A percentile compares a stretch with the other conserved stretches of the same genome.
These are phyloP conservation scores for Phytophthora chlamydospora DNA, from an alignment of 352 stramenopile species.

Conservation along the genomic window DNA sequence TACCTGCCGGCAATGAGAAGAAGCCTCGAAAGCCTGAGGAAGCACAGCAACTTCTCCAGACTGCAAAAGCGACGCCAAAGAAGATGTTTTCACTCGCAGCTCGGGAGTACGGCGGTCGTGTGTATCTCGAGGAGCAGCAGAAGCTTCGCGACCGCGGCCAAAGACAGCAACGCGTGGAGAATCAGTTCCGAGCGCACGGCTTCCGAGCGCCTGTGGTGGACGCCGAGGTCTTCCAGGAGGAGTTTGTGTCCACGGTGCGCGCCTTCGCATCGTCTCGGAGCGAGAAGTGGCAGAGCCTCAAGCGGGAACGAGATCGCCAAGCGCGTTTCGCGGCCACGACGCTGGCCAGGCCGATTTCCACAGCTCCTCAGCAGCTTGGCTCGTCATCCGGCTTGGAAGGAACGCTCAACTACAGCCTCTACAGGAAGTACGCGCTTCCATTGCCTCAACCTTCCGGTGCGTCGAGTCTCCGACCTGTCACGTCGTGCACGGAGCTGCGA, in stretches of 20 bases:
- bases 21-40: conserved; percentile 23
- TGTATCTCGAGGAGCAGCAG: conserved; percentile 42
- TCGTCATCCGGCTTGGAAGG: conserved; percentile 1
- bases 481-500: conserved; percentile 40
- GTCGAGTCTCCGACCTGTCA: conserved; percentile 26
- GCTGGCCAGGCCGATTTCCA: conserved; percentile 48
- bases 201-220: conserved; percentile 42
- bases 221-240: conserved; percentile 59
- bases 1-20: conserved; percentile 2
- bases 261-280: conserved; percentile 46
- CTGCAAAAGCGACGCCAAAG: conserved; percentile 37
- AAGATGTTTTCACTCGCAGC: conserved; percentile 62
- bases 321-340: conserved; percentile 42
- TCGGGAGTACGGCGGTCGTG: conserved; percentile 51
- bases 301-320: conserved; percentile 53
- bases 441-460: conserved; percentile 7
- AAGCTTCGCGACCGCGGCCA: conserved; percentile 42
- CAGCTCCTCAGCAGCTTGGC: conserved; percentile 8
- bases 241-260: conserved; percentile 66
- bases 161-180: conserved; percentile 45
- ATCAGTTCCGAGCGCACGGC: conserved; percentile 55
- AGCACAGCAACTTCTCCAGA: conserved; percentile 16
- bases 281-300: conserved; percentile 59
- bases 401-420: conserved; percentile 43
- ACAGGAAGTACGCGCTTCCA: conserved; percentile 42